Base-by-base conservation (phyloP, 768 basidiomycete genomes). In the Mycena capillaripes region DNA sequence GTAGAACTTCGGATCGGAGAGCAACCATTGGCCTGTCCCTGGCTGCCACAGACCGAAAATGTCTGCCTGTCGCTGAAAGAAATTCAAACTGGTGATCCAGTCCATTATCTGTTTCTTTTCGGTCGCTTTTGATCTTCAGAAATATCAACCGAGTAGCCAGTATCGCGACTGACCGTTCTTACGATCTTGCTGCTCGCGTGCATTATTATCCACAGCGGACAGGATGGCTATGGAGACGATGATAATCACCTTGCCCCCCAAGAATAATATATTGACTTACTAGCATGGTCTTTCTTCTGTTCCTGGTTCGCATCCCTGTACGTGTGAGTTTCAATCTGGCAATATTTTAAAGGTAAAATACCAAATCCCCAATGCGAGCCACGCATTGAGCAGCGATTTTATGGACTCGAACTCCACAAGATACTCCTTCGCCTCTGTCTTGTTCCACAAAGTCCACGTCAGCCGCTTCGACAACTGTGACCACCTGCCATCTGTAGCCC, bases 391-490 rank as follows among this genome's bases (percentile, higher is more conserved):
- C 59, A 60, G 17, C 40, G 42, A 46, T 30, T 46, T 42, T 21
- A 60, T 30, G 17, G 59, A 60, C 27, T 60, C 59, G 42, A 60
- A 60, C 59, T 60, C 59, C 29, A 30, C 59, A 19, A 60, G 42
- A 44, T 60, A 60, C 42, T 60, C 59, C 42, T 60, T 60, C 40
- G 59, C 59, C 27, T 60, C 40, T 14, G 19, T n/a, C 59, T 46
- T 60, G 42, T 60, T 46, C 59, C 59, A 60, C 25, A 60, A 25
- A 32, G 59, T 60, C 59, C 59, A 60, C 40, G 59, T 44, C 29
- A 60, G 27, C 59, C 29, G 59, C 59, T 46, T 60, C 40, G 59
- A 42, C 16, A 60, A 60, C 27, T 46, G 10, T 29, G 59, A 60
- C 40, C 25, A 60, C 27, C 17, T 19, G 59, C 42, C 40, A 32